Conservation (phyloP, 2,329 filamentous ascomycete species). For the Aspergillus sergii region DNA sequence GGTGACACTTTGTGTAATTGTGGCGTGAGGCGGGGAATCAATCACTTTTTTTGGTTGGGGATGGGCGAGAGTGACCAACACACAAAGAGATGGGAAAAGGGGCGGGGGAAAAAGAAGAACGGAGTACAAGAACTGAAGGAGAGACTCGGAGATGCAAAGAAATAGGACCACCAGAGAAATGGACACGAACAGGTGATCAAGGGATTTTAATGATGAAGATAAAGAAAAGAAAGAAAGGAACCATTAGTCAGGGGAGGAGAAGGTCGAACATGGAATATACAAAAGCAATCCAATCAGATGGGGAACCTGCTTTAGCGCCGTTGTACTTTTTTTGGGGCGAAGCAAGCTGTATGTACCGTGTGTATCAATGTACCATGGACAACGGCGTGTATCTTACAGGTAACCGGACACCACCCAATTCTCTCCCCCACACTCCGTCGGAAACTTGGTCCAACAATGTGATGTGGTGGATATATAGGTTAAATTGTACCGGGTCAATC, state of each 20-base stretch:
- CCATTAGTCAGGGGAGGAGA: background rate
- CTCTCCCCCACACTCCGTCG: background rate
- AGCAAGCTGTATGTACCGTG: background rate
- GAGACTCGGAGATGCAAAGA: background rate
- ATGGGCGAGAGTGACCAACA: background rate
- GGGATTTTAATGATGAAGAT: background rate
- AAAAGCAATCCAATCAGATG: background rate
- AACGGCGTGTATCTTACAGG: conserved; percentile 2
- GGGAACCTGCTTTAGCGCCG: background rate
- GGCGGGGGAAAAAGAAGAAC: no score
- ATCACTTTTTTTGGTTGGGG: background rate
- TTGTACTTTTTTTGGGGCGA: background rate
- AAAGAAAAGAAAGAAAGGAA: background rate
- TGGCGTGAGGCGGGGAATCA: conserved; percentile 3
- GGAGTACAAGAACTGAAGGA: background rate
- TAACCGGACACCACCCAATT: background rate
- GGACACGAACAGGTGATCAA: background rate
- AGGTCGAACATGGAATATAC: background rate
- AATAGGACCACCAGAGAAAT: background rate
- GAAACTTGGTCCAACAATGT: background rate
- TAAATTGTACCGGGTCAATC: background rate
- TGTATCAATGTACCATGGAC: background rate
- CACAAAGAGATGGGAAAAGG: conserved; percentile 3
- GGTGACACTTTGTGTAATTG: conserved; percentile 4
- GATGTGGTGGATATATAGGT: background rate